A percentile compares a stretch with the other conserved stretches of the same genome.
Evolutionary conservation across 495 filamentous ascomycete species (phyloP).

Genomic region (Penicillium bovifimosum): DNA sequence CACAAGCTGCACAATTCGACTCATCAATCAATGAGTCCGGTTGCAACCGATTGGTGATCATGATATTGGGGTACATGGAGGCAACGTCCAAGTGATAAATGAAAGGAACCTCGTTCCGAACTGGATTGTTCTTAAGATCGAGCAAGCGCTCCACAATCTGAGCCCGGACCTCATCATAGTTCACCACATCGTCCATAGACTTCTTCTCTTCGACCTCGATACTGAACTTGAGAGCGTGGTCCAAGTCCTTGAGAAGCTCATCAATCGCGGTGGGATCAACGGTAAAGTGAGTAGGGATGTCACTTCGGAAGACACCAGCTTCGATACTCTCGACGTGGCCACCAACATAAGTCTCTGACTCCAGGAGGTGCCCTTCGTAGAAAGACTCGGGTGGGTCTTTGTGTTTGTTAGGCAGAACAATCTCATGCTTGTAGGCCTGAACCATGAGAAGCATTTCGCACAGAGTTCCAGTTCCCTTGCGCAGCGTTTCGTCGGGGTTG

Average conservation of each 20-base stretch:
- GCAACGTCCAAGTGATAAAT: slow-evolving; percentile 99
- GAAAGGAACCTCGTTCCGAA: slow-evolving; percentile 73
- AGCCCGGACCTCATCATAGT: slow-evolving; percentile 87
- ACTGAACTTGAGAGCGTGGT: slow-evolving; percentile 86
- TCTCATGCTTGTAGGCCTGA: slow-evolving; percentile 86
- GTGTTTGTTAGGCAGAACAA: slow-evolving; percentile 95
- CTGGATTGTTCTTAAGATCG: slow-evolving; percentile 72
- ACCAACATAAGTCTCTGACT: slow-evolving; percentile 96
- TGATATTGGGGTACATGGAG: slow-evolving; percentile 99
- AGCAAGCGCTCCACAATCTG: slow-evolving; percentile 71
- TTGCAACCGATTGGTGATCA: slow-evolving; percentile 97
- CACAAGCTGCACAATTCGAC: slow-evolving; percentile 92
- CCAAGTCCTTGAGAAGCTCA: slow-evolving; percentile 79
- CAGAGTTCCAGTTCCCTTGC: slow-evolving; percentile 94
- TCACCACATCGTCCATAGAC: slow-evolving; percentile 78
- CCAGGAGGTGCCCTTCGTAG: slow-evolving; percentile 92
- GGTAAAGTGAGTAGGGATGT: slow-evolving; percentile 89
- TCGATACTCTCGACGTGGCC: slow-evolving; percentile 99
- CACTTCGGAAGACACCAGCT: slow-evolving; percentile 91
- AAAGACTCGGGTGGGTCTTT: slow-evolving; percentile 85
- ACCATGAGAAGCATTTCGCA: slow-evolving; percentile 99
- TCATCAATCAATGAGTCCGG: slow-evolving; percentile 98
- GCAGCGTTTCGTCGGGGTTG: slow-evolving; percentile 82
- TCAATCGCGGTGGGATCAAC: slow-evolving; percentile 84
- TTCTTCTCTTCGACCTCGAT: slow-evolving; percentile 95